Evolutionary conservation across 140 eudicot species (phyloP), one percentile per base, ranked within the genome.

Genomic region (Cichorium intybus): DNA sequence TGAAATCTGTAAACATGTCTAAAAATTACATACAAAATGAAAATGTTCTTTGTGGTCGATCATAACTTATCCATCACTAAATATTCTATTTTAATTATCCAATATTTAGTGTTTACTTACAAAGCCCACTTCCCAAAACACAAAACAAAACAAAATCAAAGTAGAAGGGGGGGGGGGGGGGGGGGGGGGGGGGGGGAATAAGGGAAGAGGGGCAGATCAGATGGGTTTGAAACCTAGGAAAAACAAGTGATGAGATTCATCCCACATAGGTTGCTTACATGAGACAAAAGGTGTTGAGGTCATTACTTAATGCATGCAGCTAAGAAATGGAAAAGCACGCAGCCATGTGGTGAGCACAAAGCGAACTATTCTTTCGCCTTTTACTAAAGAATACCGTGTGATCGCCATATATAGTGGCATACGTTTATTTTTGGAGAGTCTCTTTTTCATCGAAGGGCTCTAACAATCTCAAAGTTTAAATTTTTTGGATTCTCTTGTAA

Each of bases 291-390:
- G 33, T 2, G 4, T 23, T 10, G 24, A 26, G 24, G 54, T 18
- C 24, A 48, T 48, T 48, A 48, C 14, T 16, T 48, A 48, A 48
- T 17, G 12, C 10, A 48, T 8, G 54, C 24, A 17, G 54, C 54
- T 48, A 24, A 29, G 41, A 20, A 2, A 48, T 51, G 27, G 1
- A 37, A 53, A 23, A 1, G 4, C 67, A 78, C 66, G 83, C 79
- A 82, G 81, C 87, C 83, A 77, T 28, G 87, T 69, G 50, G 58
- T 80, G 77, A 75, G 80, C 78, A 80, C 90, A 83, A 23, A 77
- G 90, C 90, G 83, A 72, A 84, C 87, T 87, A 83, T 83, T 87
- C 95, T 83, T 87, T 87, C 90, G 88, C 90, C 90, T 87, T 87
- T 87, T 83, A 87, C 90, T 87, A 87, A 87, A 83, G 88, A 87